phyloP scores from a whole-genome alignment of 169 alveolate genomes.

The Plasmodium ovale region DNA sequence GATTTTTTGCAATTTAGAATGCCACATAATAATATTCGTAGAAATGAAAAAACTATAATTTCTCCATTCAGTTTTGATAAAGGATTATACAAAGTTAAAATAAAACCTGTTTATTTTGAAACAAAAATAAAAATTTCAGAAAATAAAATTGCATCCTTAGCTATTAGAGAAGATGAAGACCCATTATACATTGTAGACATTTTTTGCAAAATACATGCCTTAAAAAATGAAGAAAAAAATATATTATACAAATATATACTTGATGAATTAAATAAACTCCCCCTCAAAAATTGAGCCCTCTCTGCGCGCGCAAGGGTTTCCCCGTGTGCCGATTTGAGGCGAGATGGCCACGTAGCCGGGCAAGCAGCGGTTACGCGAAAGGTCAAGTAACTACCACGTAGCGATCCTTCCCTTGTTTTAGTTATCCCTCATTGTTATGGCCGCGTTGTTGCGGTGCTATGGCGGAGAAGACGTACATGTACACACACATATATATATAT shows the following conservation, averaged over 20 bases:
- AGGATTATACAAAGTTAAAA: slow-evolving; percentile 67
- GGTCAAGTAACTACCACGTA: no score
- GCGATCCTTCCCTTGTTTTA: no score
- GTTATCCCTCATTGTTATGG: no score
- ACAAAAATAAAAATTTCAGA: slow-evolving; percentile 64
- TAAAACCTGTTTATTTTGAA: slow-evolving; percentile 73
- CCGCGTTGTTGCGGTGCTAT: no score
- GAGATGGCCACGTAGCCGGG: no score
- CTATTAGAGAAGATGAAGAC: slow-evolving; percentile 69
- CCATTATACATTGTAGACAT: slow-evolving; percentile 72
- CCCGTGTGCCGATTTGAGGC: no score
- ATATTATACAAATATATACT: slow-evolving; percentile 46
- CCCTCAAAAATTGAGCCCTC: neutral
- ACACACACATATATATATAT: neutral
- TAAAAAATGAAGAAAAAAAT: slow-evolving; percentile 38
- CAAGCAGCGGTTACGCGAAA: no score
- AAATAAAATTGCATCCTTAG: slow-evolving; percentile 62
- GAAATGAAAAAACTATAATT: slow-evolving; percentile 3
- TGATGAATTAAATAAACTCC: slow-evolving; percentile 33
- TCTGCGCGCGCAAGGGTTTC: no score
- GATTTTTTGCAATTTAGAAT: slow-evolving; percentile 34
- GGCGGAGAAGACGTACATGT: neutral
- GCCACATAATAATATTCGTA: neutral
- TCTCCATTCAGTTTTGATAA: slow-evolving; percentile 71
- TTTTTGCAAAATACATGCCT: slow-evolving; percentile 70